These are phyloP conservation scores for Xanthoparmelia taractica DNA, from an alignment of 495 filamentous ascomycete species.

Conservation along the genomic window DNA sequence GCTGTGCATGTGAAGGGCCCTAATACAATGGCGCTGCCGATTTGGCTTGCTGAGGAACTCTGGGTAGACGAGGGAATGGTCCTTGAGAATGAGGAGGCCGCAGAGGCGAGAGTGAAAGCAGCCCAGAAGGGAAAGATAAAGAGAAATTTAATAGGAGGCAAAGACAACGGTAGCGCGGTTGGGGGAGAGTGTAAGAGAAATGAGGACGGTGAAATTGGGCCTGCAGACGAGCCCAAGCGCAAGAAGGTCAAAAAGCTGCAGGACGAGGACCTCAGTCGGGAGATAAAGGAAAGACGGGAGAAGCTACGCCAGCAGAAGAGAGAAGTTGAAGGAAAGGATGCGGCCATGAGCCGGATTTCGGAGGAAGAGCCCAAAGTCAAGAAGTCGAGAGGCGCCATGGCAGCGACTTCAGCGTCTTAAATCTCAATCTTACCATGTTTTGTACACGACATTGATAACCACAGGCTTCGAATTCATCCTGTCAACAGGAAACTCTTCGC, in stretches of 20 bases:
- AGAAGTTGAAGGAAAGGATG: conserved; percentile 20
- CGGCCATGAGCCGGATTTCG: not conserved
- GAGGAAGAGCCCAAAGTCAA: not conserved
- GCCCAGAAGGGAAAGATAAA: conserved; percentile 59
- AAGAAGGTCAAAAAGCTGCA: conserved; percentile 39
- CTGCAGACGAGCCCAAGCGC: conserved; percentile 29
- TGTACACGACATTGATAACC: not conserved
- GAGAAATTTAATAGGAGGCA: conserved; percentile 38
- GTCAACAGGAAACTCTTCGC: not conserved
- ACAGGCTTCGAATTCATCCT: no score
- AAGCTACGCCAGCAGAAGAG: conserved; percentile 49
- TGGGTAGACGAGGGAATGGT: conserved; percentile 81
- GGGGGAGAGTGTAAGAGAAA: conserved; percentile 47
- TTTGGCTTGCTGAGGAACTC: conserved; percentile 85
- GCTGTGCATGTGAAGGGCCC: conserved; percentile 82
- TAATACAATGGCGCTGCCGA: conserved; percentile 74
- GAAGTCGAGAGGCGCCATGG: conserved; percentile 9
- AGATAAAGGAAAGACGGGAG: conserved; percentile 49
- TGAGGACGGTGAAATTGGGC: conserved; percentile 29
- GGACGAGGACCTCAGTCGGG: conserved; percentile 39
- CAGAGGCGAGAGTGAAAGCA: conserved; percentile 40
- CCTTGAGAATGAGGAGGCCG: conserved; percentile 48
- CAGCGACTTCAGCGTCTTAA: conserved; percentile 3
- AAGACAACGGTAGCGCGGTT: conserved; percentile 25
- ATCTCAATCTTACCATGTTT: not conserved